Base-by-base conservation (phyloP, 768 basidiomycete species). In the Pholiota microspora region DNA sequence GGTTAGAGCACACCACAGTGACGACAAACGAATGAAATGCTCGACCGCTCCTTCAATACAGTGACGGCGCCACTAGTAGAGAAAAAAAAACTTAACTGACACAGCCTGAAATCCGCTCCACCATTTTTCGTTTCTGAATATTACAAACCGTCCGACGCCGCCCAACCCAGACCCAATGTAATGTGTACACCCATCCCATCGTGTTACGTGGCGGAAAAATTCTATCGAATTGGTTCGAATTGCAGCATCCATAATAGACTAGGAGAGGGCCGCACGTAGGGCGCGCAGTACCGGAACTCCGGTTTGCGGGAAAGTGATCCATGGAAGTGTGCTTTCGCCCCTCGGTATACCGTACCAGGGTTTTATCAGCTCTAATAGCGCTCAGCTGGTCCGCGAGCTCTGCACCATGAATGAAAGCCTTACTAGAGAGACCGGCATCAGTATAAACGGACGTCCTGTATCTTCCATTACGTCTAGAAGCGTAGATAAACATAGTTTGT, bases 381-480 rank as follows among this genome's bases (percentile, higher is more conserved):
- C 24, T 40, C 25, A 25, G 38, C 15, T 34, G 25, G 15, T 31
- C 47, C 27, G 47, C 35, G 7, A 16, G 35, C 35, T 36, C 35
- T 36, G 35, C 2, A 3, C 35, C 35, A 36, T 18, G 35, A 36
- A 16, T 36, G 18, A 16, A 16, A 36, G 35, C 18, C 35, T n/a
- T 36, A 34, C 47, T 49, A 36, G 49, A 55, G 44, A 49, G n/a
- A 34, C 47, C 51, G 40, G 31, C 7, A 51, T 16, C 36, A 44
- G 18, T 18, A 12, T 15, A 32, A 23, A 52, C 24, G 27, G 50
- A 25, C 24, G 18, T 32, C 24, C 40, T 24, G 32, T 46, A 49
- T 27, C 56, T 50, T 59, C 61, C 55, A 50, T 62, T 62, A 57
- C 58, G 61, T 57, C 58, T 35, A 47, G 46, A 45, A 53, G 51